Evolutionary conservation across 2,329 filamentous ascomycete genomes (phyloP), one percentile per base, ranked within the genome.

Genomic region (Samsoniella hepiali): DNA sequence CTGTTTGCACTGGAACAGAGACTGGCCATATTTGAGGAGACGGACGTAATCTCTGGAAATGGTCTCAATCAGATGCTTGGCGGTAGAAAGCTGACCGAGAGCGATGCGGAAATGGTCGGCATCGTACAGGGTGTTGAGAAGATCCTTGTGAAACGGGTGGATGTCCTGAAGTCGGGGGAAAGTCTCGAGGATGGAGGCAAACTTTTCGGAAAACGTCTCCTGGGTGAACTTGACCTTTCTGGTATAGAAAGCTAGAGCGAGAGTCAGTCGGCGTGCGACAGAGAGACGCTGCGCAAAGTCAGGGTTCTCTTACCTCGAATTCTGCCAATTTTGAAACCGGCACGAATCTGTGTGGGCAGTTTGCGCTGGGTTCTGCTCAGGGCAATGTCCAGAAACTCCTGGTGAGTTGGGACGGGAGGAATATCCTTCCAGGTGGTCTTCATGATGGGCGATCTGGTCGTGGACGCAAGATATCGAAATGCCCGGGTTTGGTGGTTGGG

Each of bases 191-290:
- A 97, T 97, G 65, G 88, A 86, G 69, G 87, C 87, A 69, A 99
- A 88, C 80, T 98, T 98, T 77, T 99, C 95, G 68, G 88, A 88
- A 78, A 97, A 97, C 49, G 94, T 98, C 80, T 99, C 95, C 74
- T 94, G 89, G 6, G 95, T 97, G 79, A 93, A 99, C 79, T 98
- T 98, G 84, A 97, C 93, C 80, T 98, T 98, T 76, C 95, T 84
- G 53, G 94, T 97, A 78, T 98, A 98, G 81, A 98, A 98, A 57
- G 87, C 90, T 88, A 32, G n/a, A 63, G 17, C 11, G 27, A 51
- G 13, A 69, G 67, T 51, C 34, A 63, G 63, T 32, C n/a, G 29
- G 27, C 29, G 45, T 56, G 7, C 45, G 13, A 31, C 15, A 22
- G 31, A 40, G n/a, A 47, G 44, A 36, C 7, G 45, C 15, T 47